A percentile compares a stretch with the other conserved stretches of the same genome.
phyloP scores from a whole-genome alignment of 805 yeast genomes.

The Wickerhamomyces bovis region DNA sequence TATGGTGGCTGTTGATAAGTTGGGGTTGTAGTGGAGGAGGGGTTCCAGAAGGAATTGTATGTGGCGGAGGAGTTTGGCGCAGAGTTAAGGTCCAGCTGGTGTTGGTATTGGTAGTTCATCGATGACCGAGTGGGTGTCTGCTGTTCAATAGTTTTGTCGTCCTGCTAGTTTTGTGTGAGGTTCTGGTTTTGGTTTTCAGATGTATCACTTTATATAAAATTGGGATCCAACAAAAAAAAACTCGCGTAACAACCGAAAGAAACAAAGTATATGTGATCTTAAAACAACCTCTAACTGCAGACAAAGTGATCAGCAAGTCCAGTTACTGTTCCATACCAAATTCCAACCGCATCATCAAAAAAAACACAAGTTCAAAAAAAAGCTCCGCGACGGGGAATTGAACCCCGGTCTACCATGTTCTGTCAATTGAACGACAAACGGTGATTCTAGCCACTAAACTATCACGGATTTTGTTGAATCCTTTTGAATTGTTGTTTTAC shows the following conservation, averaged over 20 bases:
- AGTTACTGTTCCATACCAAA: too few species aligned
- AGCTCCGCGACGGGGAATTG: constrained; percentile 26
- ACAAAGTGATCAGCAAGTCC: too few species aligned
- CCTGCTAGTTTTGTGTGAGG: too few species aligned
- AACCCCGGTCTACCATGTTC: constrained; percentile 24
- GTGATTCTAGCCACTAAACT: constrained; percentile 25
- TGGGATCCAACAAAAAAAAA: too few species aligned
- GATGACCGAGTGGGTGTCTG: background rate
- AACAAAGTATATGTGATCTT: too few species aligned
- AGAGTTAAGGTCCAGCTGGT: background rate
- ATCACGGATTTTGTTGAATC: constrained; percentile 16
- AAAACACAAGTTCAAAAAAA: constrained; percentile 2
- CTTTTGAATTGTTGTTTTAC: background rate
- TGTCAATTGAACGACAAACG: constrained; percentile 19
- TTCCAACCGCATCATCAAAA: too few species aligned
- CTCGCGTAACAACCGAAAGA: too few species aligned
- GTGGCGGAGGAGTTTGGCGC: background rate
- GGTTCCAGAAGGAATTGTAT: background rate
- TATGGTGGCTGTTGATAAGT: constrained; percentile 1
- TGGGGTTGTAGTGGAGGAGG: background rate
- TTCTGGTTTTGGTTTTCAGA: too few species aligned
- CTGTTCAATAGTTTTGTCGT: too few species aligned
- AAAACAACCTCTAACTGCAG: too few species aligned
- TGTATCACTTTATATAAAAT: too few species aligned
- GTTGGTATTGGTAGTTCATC: background rate